phyloP scores from a whole-genome alignment of 768 basidiomycete species.

The Trametes sanguinea region DNA sequence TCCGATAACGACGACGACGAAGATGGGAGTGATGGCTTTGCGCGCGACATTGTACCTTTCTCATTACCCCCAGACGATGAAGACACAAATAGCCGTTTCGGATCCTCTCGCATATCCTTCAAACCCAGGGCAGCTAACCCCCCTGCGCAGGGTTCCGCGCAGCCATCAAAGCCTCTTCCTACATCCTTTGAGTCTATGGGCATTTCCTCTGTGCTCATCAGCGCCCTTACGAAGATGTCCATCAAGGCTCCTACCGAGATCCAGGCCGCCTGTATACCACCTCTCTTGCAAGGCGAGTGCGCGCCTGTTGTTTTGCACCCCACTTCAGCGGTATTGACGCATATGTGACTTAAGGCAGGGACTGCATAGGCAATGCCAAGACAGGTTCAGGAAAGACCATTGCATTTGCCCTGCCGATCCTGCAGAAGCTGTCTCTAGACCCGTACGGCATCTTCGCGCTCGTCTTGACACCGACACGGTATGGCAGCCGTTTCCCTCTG shows the following conservation, averaged over 20 bases:
- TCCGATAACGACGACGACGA: background rate
- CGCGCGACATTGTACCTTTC: background rate
- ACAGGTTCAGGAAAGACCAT: conserved; percentile 98
- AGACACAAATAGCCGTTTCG: conserved; percentile 20
- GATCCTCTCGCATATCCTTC: conserved; percentile 28
- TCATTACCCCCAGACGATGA: conserved; percentile 3
- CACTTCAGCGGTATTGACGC: conserved; percentile 22
- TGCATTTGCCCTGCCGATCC: conserved; percentile 93
- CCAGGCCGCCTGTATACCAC: conserved; percentile 88
- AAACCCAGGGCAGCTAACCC: conserved; percentile 19
- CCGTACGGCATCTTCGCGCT: conserved; percentile 95
- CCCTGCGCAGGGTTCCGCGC: background rate
- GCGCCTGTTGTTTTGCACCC: background rate
- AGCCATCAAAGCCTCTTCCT: conserved; percentile 9
- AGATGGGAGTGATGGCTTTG: conserved; percentile 10
- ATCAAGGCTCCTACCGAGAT: conserved; percentile 85
- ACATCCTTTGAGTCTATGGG: conserved; percentile 58
- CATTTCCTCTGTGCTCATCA: conserved; percentile 58
- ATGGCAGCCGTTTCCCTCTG: conserved; percentile 24
- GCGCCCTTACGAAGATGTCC: conserved; percentile 77
- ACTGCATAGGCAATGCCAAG: conserved; percentile 97
- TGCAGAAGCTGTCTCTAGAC: conserved; percentile 84
- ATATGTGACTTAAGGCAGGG: conserved; percentile 60
- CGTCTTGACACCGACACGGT: conserved; percentile 95
- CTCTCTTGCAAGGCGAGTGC: conserved; percentile 71